These are phyloP conservation scores for Pseudogymnoascus sp. DNA, from an alignment of 2,329 filamentous ascomycete genomes.

Conservation along the genomic window DNA sequence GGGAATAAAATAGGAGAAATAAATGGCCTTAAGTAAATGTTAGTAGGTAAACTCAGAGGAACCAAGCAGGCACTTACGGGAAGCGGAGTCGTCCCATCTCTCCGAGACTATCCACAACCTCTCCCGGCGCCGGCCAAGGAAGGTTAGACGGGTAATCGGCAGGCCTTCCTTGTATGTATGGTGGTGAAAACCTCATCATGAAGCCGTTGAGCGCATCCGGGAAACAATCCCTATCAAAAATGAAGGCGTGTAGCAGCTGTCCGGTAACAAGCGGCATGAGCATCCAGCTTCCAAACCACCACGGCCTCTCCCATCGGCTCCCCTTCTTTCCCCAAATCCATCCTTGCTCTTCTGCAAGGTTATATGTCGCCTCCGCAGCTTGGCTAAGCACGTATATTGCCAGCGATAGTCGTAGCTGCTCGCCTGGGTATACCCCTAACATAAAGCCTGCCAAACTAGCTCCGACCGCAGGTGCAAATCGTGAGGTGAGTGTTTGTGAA, in stretches of 20 bases:
- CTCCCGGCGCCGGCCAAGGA: constrained; percentile 65
- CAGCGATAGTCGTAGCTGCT: constrained; percentile 67
- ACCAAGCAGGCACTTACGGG: constrained; percentile 51
- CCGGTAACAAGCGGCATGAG: constrained; percentile 68
- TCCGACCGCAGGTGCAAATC: constrained; percentile 80
- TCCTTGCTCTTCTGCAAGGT: constrained; percentile 67
- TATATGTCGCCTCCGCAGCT: constrained; percentile 80
- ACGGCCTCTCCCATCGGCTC: constrained; percentile 55
- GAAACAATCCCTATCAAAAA: constrained; percentile 70
- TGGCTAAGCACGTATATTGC: constrained; percentile 76
- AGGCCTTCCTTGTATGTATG: constrained; percentile 71
- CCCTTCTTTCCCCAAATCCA: constrained; percentile 53
- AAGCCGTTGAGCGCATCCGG: constrained; percentile 52
- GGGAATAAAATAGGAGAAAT: constrained; percentile 84
- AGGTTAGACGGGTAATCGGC: constrained; percentile 55
- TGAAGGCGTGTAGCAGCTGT: constrained; percentile 66
- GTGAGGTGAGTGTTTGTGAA: constrained; percentile 66
- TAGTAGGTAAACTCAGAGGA: constrained; percentile 8
- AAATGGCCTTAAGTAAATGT: constrained; percentile 49
- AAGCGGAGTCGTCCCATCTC: constrained; percentile 75
- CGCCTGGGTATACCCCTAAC: constrained; percentile 63
- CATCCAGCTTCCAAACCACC: constrained; percentile 82
- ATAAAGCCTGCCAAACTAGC: constrained; percentile 80
- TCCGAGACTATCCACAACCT: constrained; percentile 73
- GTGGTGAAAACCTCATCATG: constrained; percentile 60